A percentile compares a stretch with the other conserved stretches of the same genome.
Conservation (phyloP, 1,284 basidiomycete genomes). For the Leccinum brunneo-olivaceum region DNA sequence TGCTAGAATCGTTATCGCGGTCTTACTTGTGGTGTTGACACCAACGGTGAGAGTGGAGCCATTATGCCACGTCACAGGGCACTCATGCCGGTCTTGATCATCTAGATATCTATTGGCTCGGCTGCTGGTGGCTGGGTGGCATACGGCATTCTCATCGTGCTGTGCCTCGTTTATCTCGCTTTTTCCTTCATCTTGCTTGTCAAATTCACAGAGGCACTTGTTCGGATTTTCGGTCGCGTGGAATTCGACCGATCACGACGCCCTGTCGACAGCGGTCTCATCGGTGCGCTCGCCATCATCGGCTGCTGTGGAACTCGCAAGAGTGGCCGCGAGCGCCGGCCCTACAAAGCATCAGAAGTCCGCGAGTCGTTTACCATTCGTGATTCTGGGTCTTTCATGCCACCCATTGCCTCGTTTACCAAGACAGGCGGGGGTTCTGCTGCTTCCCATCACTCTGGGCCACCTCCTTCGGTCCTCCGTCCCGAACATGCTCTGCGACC, state of each 20-base stretch:
- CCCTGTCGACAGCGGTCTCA: slow-evolving; percentile 74
- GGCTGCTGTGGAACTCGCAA: slow-evolving; percentile 65
- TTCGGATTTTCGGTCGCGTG: slow-evolving; percentile 74
- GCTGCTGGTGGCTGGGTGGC: slow-evolving; percentile 86
- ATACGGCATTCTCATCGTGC: slow-evolving; percentile 84
- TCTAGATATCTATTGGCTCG: slow-evolving; percentile 71
- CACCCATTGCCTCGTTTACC: slow-evolving; percentile 31
- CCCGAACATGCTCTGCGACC: slow-evolving; percentile 73
- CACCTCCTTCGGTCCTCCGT: slow-evolving; percentile 68
- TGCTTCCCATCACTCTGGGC: slow-evolving; percentile 39
- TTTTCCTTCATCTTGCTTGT: slow-evolving; percentile 75
- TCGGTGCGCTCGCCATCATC: slow-evolving; percentile 73
- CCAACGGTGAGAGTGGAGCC: slow-evolving; percentile 61
- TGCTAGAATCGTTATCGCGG: slow-evolving; percentile 81
- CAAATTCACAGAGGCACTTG: slow-evolving; percentile 78
- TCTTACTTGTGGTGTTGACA: slow-evolving; percentile 83
- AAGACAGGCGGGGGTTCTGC: slow-evolving; percentile 21
- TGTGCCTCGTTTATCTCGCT: slow-evolving; percentile 79
- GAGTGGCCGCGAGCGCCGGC: slow-evolving; percentile 25
- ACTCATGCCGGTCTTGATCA: slow-evolving; percentile 14
- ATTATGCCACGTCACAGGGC: background rate
- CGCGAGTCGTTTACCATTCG: slow-evolving; percentile 25
- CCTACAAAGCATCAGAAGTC: slow-evolving; percentile 25
- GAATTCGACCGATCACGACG: slow-evolving; percentile 83
- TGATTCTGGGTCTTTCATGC: slow-evolving; percentile 40